Base-by-base conservation (phyloP, 148 eudicot species). In the Rhododendron ferrugineum region DNA sequence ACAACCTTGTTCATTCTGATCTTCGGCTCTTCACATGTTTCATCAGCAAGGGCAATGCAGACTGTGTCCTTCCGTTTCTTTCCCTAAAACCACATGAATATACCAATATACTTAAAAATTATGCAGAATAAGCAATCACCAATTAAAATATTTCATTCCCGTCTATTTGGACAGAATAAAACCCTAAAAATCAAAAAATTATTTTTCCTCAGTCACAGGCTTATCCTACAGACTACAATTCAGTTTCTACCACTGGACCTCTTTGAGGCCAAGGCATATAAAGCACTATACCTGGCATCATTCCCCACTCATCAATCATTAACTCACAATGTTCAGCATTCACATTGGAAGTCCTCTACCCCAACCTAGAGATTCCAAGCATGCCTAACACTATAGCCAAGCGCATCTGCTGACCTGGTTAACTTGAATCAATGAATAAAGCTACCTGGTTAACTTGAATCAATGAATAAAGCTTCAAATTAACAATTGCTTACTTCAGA, bases 1-100 rank as follows among this genome's bases (percentile, higher is more conserved):
- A 86, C 84, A 80, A 86, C 87, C 81, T 82, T 86, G 84, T 85
- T 85, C 87, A 85, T 80, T 79, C 87, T 85, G 66, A 85, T 85
- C 84, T 85, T 85, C 22, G 85, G 85, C 73, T 86, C 84, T 68
- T 82, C 85, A 86, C 88, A 86, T 1, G 82, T 60, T 11, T 86
- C 82, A 49, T 86, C 88, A 32, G 88, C 88, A 82, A 86, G 83
- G 20, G 88, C 85, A 58, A 86, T 86, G 15, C 88, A 86, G n/a
- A 83, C 77, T 9, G 88, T 86, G 37, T 86, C 88, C 37, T 73
- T 86, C 82, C 88, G 83, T 73, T 86, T 86, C 77, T 86, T 86
- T 1, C 88, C 88, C 82, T 79, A 36, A 16, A 49, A 79, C 4
- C 22, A 50, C 5, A 79, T 26, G 36, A 26, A 20, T n/a, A 11